Evolutionary conservation across 768 basidiomycete genomes (phyloP).

Genomic region (Leccinum fibrillosum): DNA sequence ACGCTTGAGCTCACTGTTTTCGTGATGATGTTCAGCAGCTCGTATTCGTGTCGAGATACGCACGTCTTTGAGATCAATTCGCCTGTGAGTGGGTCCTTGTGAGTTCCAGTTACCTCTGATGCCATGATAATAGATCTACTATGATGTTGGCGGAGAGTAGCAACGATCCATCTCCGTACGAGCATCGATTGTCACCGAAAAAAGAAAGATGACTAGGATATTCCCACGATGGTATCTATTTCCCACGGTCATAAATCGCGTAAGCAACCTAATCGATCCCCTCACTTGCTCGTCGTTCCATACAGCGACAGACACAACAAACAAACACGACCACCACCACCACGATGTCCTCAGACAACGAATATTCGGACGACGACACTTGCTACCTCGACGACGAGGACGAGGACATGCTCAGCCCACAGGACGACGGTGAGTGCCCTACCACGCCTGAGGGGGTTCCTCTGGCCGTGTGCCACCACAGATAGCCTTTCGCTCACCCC

Average conservation of each 20-base stretch:
- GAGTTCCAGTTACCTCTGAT: slow-evolving; percentile 33
- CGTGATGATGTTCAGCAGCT: slow-evolving; percentile 26
- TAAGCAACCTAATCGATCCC: slow-evolving; percentile 32
- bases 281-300: slow-evolving; percentile 13
- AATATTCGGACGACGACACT: slow-evolving; percentile 64
- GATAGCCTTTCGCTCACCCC: slow-evolving; percentile 18
- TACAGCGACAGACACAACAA: slow-evolving; percentile 14
- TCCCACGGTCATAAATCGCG: slow-evolving; percentile 12
- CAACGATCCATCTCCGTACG: slow-evolving; percentile 19
- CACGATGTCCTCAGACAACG: slow-evolving; percentile 62
- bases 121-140: slow-evolving; percentile 31
- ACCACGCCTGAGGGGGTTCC: neutral
- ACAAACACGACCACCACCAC: slow-evolving; percentile 8
- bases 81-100: slow-evolving; percentile 85
- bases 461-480: slow-evolving; percentile 23
- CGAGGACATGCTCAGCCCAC: slow-evolving; percentile 59
- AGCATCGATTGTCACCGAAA: slow-evolving; percentile 21
- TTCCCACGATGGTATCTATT: slow-evolving; percentile 6
- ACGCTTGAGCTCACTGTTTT: slow-evolving; percentile 85
- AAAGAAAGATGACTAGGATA: neutral
- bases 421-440: slow-evolving; percentile 49
- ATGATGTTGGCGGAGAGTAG: slow-evolving; percentile 10
- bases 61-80: slow-evolving; percentile 98
- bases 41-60: slow-evolving; percentile 28
- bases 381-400: slow-evolving; percentile 72